phyloP scores from a whole-genome alignment of 805 yeast species.

The Hanseniaspora occidentalis region DNA sequence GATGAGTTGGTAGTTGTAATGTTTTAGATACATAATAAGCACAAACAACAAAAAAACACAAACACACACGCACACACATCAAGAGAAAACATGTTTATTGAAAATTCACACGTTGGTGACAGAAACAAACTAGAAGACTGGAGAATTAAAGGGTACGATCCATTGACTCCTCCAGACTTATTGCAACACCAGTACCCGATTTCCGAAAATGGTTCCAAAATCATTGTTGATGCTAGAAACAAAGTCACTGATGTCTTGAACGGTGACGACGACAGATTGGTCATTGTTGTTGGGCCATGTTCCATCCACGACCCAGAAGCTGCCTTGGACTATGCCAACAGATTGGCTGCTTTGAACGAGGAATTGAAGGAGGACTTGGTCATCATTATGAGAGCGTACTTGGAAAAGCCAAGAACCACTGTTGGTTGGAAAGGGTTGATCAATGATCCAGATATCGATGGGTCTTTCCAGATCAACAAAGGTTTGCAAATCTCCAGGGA shows the following conservation, averaged over 20 bases:
- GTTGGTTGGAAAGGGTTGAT: conserved; percentile 99
- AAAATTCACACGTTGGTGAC: conserved; percentile 77
- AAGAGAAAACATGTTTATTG: conserved; percentile 61
- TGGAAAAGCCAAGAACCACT: conserved; percentile 96
- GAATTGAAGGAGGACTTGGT: conserved; percentile 62
- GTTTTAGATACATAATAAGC: no score
- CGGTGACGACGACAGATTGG: conserved; percentile 76
- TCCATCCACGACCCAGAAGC: conserved; percentile 91
- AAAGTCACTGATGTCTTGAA: conserved; percentile 30
- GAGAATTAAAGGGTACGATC: conserved; percentile 83
- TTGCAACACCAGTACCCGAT: conserved; percentile 78
- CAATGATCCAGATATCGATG: conserved; percentile 93
- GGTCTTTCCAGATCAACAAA: conserved; percentile 85
- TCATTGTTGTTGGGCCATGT: conserved; percentile 93
- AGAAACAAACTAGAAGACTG: conserved; percentile 64
- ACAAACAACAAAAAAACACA: background rate
- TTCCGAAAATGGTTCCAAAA: conserved; percentile 42
- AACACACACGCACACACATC: background rate
- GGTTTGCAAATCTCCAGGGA: conserved; percentile 84
- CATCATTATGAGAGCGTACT: conserved; percentile 93
- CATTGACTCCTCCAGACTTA: conserved; percentile 88
- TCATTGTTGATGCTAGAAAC: conserved; percentile 64
- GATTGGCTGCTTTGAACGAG: conserved; percentile 45
- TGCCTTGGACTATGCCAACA: conserved; percentile 75
- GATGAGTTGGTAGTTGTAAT: no score